Percentiles rank a stretch among this genome's conserved stretches.
Conservation (phyloP, 768 basidiomycete genomes). For the Leccinum subtestaceum region DNA sequence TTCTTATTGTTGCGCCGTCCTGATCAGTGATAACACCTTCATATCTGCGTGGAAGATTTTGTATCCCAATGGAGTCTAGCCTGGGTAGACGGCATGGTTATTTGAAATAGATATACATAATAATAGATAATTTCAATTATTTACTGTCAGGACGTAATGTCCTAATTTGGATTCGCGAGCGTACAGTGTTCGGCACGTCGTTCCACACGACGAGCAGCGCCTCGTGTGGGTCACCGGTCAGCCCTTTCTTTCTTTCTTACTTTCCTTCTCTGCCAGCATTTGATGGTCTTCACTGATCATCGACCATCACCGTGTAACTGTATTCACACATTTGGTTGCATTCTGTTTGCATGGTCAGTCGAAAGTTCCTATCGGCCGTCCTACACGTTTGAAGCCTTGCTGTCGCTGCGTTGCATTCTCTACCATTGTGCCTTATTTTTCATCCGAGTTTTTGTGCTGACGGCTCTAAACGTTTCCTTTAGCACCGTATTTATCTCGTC, state of each 20-base stretch:
- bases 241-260: constrained; percentile 9
- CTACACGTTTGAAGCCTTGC: constrained; percentile 25
- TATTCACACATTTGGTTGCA: constrained; percentile 4
- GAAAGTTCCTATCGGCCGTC: constrained; percentile 4
- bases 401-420: constrained; percentile 24
- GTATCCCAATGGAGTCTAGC: neutral
- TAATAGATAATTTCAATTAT: constrained; percentile 7
- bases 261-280: constrained; percentile 6
- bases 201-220: constrained; percentile 19
- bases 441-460: constrained; percentile 15
- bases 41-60: neutral
- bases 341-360: constrained; percentile 27
- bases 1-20: constrained; percentile 36
- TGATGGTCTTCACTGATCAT: constrained; percentile 30
- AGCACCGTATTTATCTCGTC: constrained; percentile 31
- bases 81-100: neutral
- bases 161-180: constrained; percentile 5
- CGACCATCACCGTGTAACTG: constrained; percentile 3
- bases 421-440: constrained; percentile 8
- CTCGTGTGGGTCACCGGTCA: constrained; percentile 12
- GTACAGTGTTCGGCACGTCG: constrained; percentile 5
- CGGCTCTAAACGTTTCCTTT: constrained; percentile 12
- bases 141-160: constrained; percentile 9
- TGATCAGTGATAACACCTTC: neutral
- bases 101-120: neutral